Conservation (phyloP, 2,329 filamentous ascomycete species). For the Aspergillus floridensis region DNA sequence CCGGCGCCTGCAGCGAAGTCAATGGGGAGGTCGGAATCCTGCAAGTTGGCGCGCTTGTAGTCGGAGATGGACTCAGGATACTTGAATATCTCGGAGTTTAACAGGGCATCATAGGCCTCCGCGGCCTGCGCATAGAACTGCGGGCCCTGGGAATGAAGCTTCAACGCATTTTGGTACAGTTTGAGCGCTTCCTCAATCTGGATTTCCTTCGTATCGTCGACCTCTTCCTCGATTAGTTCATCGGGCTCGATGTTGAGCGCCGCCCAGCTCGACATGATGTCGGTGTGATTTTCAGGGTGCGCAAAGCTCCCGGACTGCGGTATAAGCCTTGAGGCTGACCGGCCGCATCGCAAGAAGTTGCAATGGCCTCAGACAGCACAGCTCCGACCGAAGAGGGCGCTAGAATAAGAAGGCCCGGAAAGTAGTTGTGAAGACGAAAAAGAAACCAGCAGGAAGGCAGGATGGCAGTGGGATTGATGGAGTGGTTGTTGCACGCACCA, state of each 20-base stretch:
- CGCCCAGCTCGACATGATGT: slow-evolving; percentile 63
- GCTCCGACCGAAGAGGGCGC: slow-evolving; percentile 2
- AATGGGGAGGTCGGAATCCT: slow-evolving; percentile 44
- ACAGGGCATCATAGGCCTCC: slow-evolving; percentile 78
- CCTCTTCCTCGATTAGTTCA: slow-evolving; percentile 82
- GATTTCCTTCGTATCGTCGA: slow-evolving; percentile 93
- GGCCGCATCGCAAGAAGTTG: slow-evolving; percentile 23
- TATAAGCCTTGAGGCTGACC: background rate
- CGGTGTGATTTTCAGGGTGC: slow-evolving; percentile 13
- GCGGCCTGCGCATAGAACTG: slow-evolving; percentile 71
- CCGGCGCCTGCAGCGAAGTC: slow-evolving; percentile 23
- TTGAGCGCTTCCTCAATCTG: slow-evolving; percentile 97
- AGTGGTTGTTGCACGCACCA: background rate
- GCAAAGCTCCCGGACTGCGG: slow-evolving; percentile 15
- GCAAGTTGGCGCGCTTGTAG: slow-evolving; percentile 67
- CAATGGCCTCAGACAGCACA: background rate
- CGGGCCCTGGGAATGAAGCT: slow-evolving; percentile 84
- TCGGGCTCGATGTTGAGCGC: slow-evolving; percentile 94
- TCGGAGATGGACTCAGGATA: slow-evolving; percentile 85
- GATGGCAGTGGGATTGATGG: no score
- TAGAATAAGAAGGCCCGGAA: background rate
- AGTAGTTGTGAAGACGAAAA: background rate
- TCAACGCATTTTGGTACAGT: slow-evolving; percentile 86
- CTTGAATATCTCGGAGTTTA: slow-evolving; percentile 89
- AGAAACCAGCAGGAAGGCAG: background rate